Conservation (phyloP, 2,329 filamentous ascomycete species). For the Dothistroma pini region DNA sequence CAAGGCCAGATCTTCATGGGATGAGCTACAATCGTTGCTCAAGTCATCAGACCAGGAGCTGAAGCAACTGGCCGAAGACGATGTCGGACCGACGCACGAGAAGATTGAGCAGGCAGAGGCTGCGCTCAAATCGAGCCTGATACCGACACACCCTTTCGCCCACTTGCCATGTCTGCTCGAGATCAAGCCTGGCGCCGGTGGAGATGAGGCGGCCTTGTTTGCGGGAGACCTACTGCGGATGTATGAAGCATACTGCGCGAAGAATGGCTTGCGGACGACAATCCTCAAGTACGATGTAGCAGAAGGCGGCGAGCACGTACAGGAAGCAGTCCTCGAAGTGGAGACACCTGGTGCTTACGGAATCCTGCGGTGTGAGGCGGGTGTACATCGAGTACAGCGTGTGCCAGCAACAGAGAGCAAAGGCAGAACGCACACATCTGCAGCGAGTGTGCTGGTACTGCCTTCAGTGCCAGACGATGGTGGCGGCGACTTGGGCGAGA, state of each 20-base stretch:
- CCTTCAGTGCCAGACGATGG: constrained; percentile 68
- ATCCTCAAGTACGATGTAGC: constrained; percentile 77
- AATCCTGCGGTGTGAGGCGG: constrained; percentile 77
- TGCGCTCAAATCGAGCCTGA: constrained; percentile 70
- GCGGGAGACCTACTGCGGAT: constrained; percentile 83
- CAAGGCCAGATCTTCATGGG: constrained; percentile 54
- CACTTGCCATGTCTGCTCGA: constrained; percentile 87
- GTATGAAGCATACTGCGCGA: constrained; percentile 77
- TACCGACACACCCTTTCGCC: constrained; percentile 86
- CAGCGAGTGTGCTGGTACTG: constrained; percentile 86
- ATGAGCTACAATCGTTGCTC: constrained; percentile 73
- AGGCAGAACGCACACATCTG: constrained; percentile 89
- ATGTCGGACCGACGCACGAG: constrained; percentile 64
- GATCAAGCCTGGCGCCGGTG: constrained; percentile 86
- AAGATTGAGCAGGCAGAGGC: constrained; percentile 61
- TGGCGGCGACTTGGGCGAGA: constrained; percentile 50
- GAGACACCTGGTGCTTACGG: constrained; percentile 75
- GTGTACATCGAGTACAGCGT: constrained; percentile 92
- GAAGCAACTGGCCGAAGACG: constrained; percentile 58
- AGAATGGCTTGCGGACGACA: constrained; percentile 61
- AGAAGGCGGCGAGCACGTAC: constrained; percentile 68
- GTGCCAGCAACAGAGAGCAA: constrained; percentile 88
- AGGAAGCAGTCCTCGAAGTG: constrained; percentile 85
- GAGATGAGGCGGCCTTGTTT: constrained; percentile 87
- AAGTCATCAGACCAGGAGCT: constrained; percentile 55